Evolutionary conservation across 768 basidiomycete species (phyloP).

Genomic region (Gloeostereum incarnatum): DNA sequence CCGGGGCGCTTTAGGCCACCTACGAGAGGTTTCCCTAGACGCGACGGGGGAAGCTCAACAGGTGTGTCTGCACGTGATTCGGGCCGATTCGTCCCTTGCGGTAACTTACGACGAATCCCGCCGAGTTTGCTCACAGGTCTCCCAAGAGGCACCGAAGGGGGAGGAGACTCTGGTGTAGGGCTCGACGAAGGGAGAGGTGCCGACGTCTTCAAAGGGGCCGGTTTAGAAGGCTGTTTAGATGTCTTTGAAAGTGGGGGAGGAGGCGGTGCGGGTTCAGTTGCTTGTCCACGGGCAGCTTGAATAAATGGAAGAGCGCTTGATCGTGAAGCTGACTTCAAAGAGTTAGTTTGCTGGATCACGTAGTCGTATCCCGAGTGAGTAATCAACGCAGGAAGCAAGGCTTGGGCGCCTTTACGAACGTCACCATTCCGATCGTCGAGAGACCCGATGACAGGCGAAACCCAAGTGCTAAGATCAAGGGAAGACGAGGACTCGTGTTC

Average conservation of each 20-base stretch:
- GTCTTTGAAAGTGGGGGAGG: slow-evolving; percentile 18
- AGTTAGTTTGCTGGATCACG: slow-evolving; percentile 78
- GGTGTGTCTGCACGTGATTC: slow-evolving; percentile 37
- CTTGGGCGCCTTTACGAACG: slow-evolving; percentile 86
- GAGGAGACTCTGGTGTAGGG: slow-evolving; percentile 38
- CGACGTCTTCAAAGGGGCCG: slow-evolving; percentile 16
- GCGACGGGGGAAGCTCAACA: slow-evolving; percentile 22
- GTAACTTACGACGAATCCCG: slow-evolving; percentile 67
- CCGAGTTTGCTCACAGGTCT: slow-evolving; percentile 36
- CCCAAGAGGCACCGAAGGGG: slow-evolving; percentile 22
- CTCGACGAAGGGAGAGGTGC: slow-evolving; percentile 21
- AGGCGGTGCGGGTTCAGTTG: slow-evolving; percentile 16
- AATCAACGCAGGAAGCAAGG: slow-evolving; percentile 70
- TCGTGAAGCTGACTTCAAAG: slow-evolving; percentile 87
- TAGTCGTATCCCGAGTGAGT: slow-evolving; percentile 70
- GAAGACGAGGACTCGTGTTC: slow-evolving; percentile 42
- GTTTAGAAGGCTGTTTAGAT: slow-evolving; percentile 6
- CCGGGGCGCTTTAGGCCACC: slow-evolving; percentile 36
- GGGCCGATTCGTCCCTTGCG: slow-evolving; percentile 47
- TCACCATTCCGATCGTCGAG: slow-evolving; percentile 90
- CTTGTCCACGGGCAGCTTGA: slow-evolving; percentile 65
- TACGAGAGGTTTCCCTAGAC: slow-evolving; percentile 25
- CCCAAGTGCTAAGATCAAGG: slow-evolving; percentile 67
- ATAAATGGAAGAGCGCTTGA: slow-evolving; percentile 79
- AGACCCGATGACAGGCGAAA: slow-evolving; percentile 53